Percentiles rank a stretch among this genome's conserved stretches.
Evolutionary conservation across 257 asterid species (phyloP).

Genomic region (Nicotiana tabacum): DNA sequence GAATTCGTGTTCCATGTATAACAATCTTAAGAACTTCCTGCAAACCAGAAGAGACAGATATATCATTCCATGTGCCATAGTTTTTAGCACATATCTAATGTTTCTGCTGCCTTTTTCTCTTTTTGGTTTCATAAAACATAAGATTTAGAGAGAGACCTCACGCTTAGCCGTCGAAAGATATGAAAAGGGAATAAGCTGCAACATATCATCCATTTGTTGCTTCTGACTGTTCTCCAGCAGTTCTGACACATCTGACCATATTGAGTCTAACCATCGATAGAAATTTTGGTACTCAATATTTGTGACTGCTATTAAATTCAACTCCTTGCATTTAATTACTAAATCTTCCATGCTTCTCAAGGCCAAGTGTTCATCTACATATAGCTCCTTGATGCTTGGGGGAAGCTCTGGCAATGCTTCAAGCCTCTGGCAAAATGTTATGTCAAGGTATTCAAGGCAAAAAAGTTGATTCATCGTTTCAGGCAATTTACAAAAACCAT

Average conservation of each 20-base stretch:
- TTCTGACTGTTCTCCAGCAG: no score
- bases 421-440: background rate
- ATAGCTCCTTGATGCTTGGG: background rate
- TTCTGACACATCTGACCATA: no score
- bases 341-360: background rate
- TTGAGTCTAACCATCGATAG: no score
- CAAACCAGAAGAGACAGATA: background rate
- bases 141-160: no score
- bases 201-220: no score
- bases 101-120: background rate
- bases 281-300: no score
- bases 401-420: background rate
- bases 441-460: background rate
- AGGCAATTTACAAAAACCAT: background rate
- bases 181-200: no score
- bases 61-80: background rate
- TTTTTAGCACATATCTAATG: background rate
- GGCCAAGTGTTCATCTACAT: background rate
- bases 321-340: background rate
- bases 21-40: background rate
- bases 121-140: no score
- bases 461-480: background rate
- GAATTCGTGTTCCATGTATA: background rate
- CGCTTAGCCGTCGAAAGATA: no score
- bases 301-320: background rate